These are phyloP conservation scores for Triangularia verruculosa DNA, from an alignment of 2,329 filamentous ascomycete genomes.

Conservation along the genomic window DNA sequence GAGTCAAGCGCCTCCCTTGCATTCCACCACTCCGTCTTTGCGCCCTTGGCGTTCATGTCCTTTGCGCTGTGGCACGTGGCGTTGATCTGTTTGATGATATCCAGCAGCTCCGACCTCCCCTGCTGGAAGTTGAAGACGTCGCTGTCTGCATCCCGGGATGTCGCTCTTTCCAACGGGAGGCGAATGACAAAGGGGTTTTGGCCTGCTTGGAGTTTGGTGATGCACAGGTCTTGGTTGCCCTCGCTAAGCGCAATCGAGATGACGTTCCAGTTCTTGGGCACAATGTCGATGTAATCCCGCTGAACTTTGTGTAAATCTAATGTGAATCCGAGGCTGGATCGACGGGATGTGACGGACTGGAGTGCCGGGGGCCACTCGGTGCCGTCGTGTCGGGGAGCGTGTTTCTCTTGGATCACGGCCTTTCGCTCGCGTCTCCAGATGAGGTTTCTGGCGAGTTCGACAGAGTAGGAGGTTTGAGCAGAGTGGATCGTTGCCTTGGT, in stretches of 20 bases:
- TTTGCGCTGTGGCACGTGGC: constrained; percentile 72
- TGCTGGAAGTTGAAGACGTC: constrained; percentile 82
- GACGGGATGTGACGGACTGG: constrained; percentile 32
- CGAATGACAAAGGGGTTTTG: constrained; percentile 81
- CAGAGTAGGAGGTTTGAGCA: constrained; percentile 58
- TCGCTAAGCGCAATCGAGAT: constrained; percentile 84
- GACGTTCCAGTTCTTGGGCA: constrained; percentile 80
- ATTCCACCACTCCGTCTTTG: constrained; percentile 84
- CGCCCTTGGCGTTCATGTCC: constrained; percentile 69
- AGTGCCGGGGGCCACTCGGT: constrained; percentile 38
- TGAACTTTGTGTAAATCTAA: constrained; percentile 65
- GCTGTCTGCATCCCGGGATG: constrained; percentile 71
- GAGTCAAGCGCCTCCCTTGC: constrained; percentile 77
- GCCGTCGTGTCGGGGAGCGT: constrained; percentile 35
- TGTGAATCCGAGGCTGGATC: constrained; percentile 45
- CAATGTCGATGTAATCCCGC: constrained; percentile 76
- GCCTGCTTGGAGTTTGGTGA: constrained; percentile 77
- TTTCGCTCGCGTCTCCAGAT: constrained; percentile 64
- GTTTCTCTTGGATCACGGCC: constrained; percentile 49
- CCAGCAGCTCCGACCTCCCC: constrained; percentile 73
- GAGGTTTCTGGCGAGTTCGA: constrained; percentile 68
- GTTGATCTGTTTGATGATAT: constrained; percentile 81
- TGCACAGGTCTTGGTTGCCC: constrained; percentile 76
- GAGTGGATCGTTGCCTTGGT: constrained; percentile 48
- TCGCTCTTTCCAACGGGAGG: constrained; percentile 79